Percentiles rank a stretch among this genome's conserved stretches.
These are phyloP conservation scores for Phoenix dactylifera DNA, from an alignment of 176 grass and related monocot species.

Conservation along the genomic window DNA sequence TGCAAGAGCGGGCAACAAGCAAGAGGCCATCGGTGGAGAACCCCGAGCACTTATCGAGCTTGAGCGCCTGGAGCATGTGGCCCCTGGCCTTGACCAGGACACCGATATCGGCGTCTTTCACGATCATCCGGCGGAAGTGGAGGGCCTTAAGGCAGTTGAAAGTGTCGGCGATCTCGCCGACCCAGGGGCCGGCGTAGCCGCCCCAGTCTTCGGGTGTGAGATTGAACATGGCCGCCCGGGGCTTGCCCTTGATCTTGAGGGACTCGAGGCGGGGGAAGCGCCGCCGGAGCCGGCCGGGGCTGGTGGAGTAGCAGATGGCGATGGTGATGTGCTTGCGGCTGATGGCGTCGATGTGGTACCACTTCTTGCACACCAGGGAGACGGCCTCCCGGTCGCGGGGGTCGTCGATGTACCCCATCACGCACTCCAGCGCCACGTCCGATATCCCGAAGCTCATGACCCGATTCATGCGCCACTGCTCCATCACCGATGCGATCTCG, in stretches of 20 bases:
- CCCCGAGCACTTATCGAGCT: constrained; percentile 89
- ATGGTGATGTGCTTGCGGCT: constrained; percentile 86
- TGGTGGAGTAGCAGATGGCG: constrained; percentile 86
- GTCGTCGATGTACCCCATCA: constrained; percentile 68
- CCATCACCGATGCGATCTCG: not conserved
- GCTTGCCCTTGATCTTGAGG: constrained; percentile 88
- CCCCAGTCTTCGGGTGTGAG: constrained; percentile 91
- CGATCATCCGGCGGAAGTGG: constrained; percentile 81
- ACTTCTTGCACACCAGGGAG: constrained; percentile 84
- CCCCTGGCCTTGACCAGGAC: constrained; percentile 56
- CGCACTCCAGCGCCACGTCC: constrained; percentile 56
- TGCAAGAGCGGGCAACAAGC: constrained; percentile 58
- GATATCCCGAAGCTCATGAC: constrained; percentile 56
- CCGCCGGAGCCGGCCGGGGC: constrained; percentile 45
- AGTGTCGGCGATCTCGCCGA: constrained; percentile 42
- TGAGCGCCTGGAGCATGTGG: constrained; percentile 54
- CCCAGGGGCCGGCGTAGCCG: constrained; percentile 66
- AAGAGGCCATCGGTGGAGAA: constrained; percentile 77
- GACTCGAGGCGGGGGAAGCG: constrained; percentile 84
- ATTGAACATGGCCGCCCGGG: constrained; percentile 91
- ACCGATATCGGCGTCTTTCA: constrained; percentile 44
- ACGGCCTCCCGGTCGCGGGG: constrained; percentile 83
- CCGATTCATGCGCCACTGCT: not conserved
- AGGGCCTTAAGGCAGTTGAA: constrained; percentile 70
- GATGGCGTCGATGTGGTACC: constrained; percentile 52